Percentiles rank a stretch among this genome's conserved stretches.
Evolutionary conservation across 352 stramenopile species (phyloP).

Genomic region (Globisporangium apiculatum): DNA sequence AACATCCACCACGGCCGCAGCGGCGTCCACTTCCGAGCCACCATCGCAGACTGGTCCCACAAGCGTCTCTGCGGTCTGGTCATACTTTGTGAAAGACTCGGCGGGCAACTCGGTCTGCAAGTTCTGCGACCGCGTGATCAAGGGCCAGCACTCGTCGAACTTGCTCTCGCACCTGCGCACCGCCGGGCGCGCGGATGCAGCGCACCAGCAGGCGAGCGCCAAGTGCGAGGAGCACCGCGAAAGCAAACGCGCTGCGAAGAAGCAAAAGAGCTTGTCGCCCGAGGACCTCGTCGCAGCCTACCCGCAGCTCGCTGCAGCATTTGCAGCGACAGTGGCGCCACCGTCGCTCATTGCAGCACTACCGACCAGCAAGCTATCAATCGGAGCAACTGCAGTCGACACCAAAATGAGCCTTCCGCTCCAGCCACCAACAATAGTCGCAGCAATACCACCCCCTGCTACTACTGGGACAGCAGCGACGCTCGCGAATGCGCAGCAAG

Average conservation of each 20-base stretch:
- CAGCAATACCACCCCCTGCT: not conserved
- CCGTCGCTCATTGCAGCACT: not conserved
- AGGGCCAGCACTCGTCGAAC: slow-evolving; percentile 81
- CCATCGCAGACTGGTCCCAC: slow-evolving; percentile 24
- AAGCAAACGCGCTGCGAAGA: slow-evolving; percentile 71
- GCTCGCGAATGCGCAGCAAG: slow-evolving; percentile 35
- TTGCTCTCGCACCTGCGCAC: slow-evolving; percentile 75
- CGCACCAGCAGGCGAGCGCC: slow-evolving; percentile 65
- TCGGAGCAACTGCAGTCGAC: not conserved
- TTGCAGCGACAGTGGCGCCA: slow-evolving; percentile 9
- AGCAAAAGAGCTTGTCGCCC: slow-evolving; percentile 59
- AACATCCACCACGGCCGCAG: slow-evolving; percentile 1
- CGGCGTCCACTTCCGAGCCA: not conserved
- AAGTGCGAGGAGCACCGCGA: slow-evolving; percentile 78
- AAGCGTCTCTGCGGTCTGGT: slow-evolving; percentile 77
- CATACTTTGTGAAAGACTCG: slow-evolving; percentile 76
- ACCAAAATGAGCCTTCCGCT: too few relatives aligned
- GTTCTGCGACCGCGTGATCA: slow-evolving; percentile 81
- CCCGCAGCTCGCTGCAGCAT: slow-evolving; percentile 22
- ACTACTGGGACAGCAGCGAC: too few relatives aligned
- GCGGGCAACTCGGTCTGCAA: slow-evolving; percentile 77
- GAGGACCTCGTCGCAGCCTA: slow-evolving; percentile 47
- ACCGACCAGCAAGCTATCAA: too few relatives aligned
- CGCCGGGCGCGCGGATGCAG: slow-evolving; percentile 53
- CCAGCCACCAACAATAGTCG: too few relatives aligned